Conservation (phyloP, 306 rosid species). For the Pachyrhizus erosus region DNA sequence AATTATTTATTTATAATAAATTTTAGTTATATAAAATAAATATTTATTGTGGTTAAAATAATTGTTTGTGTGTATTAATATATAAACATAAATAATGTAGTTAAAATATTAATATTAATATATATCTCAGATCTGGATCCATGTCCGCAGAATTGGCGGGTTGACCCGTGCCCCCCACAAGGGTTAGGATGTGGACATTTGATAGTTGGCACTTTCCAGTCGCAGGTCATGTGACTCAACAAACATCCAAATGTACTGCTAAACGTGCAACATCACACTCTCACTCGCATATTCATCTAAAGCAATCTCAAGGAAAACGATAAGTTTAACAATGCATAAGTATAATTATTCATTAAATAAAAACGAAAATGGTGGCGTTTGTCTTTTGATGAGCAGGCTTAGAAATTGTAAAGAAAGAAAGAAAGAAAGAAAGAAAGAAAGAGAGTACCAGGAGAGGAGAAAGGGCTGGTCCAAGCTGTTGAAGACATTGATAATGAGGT, state of each 20-base stretch:
- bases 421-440: background rate
- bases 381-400: too few relatives aligned
- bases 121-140: slow-evolving; percentile 38
- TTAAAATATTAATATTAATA: too few relatives aligned
- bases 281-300: background rate
- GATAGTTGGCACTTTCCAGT: background rate
- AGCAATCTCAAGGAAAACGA: background rate
- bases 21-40: too few relatives aligned
- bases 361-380: too few relatives aligned
- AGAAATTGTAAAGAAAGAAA: too few relatives aligned
- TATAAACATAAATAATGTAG: too few relatives aligned
- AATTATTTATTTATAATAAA: too few relatives aligned
- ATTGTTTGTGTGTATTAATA: too few relatives aligned
- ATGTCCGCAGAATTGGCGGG: background rate
- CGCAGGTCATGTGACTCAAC: slow-evolving; percentile 31
- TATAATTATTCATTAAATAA: background rate
- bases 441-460: slow-evolving; percentile 79
- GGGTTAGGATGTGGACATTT: background rate
- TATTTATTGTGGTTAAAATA: too few relatives aligned
- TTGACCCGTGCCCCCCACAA: background rate
- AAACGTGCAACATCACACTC: background rate
- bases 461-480: slow-evolving; percentile 90
- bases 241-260: background rate
- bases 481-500: slow-evolving; percentile 90
- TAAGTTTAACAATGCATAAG: background rate